These are phyloP conservation scores for Boletus sp. DNA, from an alignment of 768 basidiomycete genomes.

Conservation along the genomic window DNA sequence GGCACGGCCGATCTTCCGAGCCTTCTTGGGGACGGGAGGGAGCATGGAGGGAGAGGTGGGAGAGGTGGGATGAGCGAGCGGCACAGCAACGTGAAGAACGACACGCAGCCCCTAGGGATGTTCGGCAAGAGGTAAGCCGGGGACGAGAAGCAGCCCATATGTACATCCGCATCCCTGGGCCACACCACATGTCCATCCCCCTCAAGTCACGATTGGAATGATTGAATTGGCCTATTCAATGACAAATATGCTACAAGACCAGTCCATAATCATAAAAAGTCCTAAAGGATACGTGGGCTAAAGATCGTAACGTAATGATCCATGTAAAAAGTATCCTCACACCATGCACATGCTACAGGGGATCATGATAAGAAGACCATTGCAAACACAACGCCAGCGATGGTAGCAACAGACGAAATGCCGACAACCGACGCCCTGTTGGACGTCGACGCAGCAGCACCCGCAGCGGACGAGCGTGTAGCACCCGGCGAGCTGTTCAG, in stretches of 20 bases:
- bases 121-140: background rate
- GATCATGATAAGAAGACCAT: slow-evolving; percentile 34
- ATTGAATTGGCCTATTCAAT: no score
- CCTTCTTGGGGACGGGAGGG: slow-evolving; percentile 39
- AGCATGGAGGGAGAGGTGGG: slow-evolving; percentile 14
- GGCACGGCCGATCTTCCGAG: slow-evolving; percentile 54
- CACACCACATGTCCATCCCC: no score
- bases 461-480: slow-evolving; percentile 15
- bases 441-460: slow-evolving; percentile 15
- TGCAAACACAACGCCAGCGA: slow-evolving; percentile 33
- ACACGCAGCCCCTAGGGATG: slow-evolving; percentile 13
- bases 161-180: no score
- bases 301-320: background rate
- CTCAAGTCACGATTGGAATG: no score
- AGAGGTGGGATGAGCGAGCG: background rate
- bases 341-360: background rate
- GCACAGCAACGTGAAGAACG: slow-evolving; percentile 8
- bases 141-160: background rate
- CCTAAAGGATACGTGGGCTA: background rate
- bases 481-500: background rate
- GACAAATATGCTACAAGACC: background rate
- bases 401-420: slow-evolving; percentile 30
- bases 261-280: background rate
- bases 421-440: slow-evolving; percentile 20
- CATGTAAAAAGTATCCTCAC: background rate